Base-by-base conservation (phyloP, 495 filamentous ascomycete species). In the Talaromyces thailandensis region DNA sequence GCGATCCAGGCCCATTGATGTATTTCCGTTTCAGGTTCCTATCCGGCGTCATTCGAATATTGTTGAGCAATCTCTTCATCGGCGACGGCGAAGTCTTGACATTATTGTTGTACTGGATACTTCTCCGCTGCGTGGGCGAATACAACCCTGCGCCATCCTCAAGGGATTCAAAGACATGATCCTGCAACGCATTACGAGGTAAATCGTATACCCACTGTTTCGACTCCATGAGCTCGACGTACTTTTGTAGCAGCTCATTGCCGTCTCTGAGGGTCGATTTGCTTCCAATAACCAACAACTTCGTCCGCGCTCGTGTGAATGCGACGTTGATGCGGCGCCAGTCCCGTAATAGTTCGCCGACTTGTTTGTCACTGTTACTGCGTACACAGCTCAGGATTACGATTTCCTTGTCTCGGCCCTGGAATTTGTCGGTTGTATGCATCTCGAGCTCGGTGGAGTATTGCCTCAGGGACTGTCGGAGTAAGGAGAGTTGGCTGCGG, bases 241-340 rank as follows among this genome's bases (percentile, higher is more conserved):
- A 90, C 29, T 82, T 76, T 23, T 80, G 80, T 16, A 97, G 79
- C 69, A 96, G 83, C 66, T 93, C 91, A 58, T 89, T 90, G 7
- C 86, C 84, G 25, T 81, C 82, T 58, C 67, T 73, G 8, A 98
- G 76, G 18, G 94, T 98, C 28, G 77, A 78, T 66, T 83, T 81
- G 66, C 88, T 93, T 1, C 94, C 94, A 4, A 98, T 69, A 6
- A 98, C 87, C 23, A 98, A 75, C 12, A 98, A 75, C 76, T 98
- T 98, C 1, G 86, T 91, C 66, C 90, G 88, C 29, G 94, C 94
- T 29, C 94, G 77, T 11, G 94, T 98, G 63, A 98, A 88, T 0
- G 94, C 93, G 18, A 98, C 94, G 67, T 98, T 98, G 67, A 98
- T 91, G 9, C 94, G 76, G 58, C 94, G 78, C 91, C 91, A 95